phyloP scores from a whole-genome alignment of 2,329 filamentous ascomycete genomes.

The Stagonosporopsis vannaccii region DNA sequence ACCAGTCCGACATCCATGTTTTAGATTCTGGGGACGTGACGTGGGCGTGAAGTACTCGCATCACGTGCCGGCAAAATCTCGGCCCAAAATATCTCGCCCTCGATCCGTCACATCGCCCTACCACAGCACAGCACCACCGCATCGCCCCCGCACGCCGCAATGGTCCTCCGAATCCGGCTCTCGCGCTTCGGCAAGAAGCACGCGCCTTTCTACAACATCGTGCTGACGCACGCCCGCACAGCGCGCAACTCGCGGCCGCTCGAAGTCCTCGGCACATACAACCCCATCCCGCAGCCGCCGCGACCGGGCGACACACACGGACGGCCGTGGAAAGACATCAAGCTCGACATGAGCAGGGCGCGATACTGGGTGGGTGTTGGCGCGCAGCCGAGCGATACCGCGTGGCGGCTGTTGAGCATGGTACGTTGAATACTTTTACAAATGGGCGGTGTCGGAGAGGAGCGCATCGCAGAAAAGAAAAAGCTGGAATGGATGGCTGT shows the following conservation, averaged over 20 bases:
- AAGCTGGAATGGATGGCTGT: not conserved
- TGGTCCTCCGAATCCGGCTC: slow-evolving; percentile 94
- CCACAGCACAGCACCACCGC: not conserved
- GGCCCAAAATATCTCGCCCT: slow-evolving; percentile 24
- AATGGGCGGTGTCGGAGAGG: not conserved
- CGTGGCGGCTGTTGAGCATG: slow-evolving; percentile 86
- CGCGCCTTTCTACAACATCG: slow-evolving; percentile 95
- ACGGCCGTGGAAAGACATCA: slow-evolving; percentile 87
- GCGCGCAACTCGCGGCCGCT: slow-evolving; percentile 87
- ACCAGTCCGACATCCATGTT: no score
- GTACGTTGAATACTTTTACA: slow-evolving; percentile 43
- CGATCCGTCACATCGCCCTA: not conserved
- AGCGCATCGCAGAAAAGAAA: not conserved
- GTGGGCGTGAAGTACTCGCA: not conserved
- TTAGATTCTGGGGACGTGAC: no score
- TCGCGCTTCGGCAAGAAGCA: slow-evolving; percentile 91
- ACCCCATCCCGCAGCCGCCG: slow-evolving; percentile 65
- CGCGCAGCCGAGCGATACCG: slow-evolving; percentile 89
- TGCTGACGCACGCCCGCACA: slow-evolving; percentile 88
- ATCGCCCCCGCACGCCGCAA: slow-evolving; percentile 46
- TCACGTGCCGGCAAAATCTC: slow-evolving; percentile 30
- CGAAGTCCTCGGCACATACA: slow-evolving; percentile 81
- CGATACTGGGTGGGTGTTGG: slow-evolving; percentile 98
- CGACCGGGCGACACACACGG: slow-evolving; percentile 58
- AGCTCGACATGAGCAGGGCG: slow-evolving; percentile 79